Percentiles rank a stretch among this genome's conserved stretches.
Evolutionary conservation across 73 alveolate species (phyloP).

Genomic region (Breviolum minutum): DNA sequence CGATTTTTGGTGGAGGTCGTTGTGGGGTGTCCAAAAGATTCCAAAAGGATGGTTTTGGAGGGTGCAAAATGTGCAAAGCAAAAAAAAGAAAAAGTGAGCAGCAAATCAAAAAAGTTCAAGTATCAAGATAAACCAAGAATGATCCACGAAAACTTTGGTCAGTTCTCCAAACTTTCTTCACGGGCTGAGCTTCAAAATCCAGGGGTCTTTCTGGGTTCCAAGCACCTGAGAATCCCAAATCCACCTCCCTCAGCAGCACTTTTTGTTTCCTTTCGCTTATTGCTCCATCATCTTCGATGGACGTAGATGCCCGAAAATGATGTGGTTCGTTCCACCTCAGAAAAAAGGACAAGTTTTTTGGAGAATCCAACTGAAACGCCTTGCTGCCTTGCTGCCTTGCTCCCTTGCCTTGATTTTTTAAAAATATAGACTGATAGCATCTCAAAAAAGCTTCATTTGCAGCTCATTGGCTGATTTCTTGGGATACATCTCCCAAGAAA

Average conservation of each 20-base stretch:
- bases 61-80: not conserved
- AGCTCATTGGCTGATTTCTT: not conserved
- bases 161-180: no score
- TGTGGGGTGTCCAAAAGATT: no score
- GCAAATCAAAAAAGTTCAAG: no score
- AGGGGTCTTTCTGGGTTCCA: no score
- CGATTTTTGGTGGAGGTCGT: not conserved
- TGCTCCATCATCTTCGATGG: constrained; percentile 11
- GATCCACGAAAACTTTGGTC: no score
- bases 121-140: no score
- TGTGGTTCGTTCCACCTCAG: constrained; percentile 38
- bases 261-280: not conserved
- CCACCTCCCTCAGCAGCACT: not conserved
- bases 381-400: not conserved
- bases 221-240: no score
- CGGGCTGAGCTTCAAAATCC: no score
- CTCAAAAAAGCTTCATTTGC: not conserved
- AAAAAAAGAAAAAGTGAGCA: not conserved
- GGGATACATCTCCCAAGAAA: constrained; percentile 37
- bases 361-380: not conserved
- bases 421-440: not conserved
- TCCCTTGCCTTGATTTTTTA: no score
- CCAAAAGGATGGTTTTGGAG: not conserved
- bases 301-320: not conserved
- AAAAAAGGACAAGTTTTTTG: not conserved